A percentile compares a stretch with the other conserved stretches of the same genome.
phyloP scores from a whole-genome alignment of 2,329 filamentous ascomycete genomes.

The Stagonosporopsis cucurbitacearum region DNA sequence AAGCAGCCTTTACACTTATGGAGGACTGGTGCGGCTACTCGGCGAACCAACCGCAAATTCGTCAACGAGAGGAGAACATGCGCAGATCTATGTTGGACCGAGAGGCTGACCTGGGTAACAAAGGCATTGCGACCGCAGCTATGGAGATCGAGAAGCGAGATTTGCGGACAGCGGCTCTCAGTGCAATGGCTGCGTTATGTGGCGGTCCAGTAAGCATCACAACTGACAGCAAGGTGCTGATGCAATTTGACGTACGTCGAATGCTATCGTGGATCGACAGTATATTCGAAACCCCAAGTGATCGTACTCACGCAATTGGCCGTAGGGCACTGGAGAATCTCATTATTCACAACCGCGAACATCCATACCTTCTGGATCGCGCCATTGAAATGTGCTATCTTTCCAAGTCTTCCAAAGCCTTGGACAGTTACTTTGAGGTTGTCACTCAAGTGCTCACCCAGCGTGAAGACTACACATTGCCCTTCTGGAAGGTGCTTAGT shows the following conservation, averaged over 20 bases:
- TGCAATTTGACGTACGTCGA: slow-evolving; percentile 89
- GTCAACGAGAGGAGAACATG: slow-evolving; percentile 84
- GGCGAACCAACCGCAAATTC: slow-evolving; percentile 83
- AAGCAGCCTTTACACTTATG: slow-evolving; percentile 95
- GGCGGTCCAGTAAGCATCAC: slow-evolving; percentile 82
- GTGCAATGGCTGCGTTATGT: slow-evolving; percentile 93
- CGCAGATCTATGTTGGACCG: slow-evolving; percentile 82
- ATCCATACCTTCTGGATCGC: slow-evolving; percentile 83
- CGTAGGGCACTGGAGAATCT: slow-evolving; percentile 87
- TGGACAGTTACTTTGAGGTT: slow-evolving; percentile 95
- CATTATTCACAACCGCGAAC: slow-evolving; percentile 87
- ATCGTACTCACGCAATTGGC: slow-evolving; percentile 90
- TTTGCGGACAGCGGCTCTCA: slow-evolving; percentile 85
- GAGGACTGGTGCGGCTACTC: slow-evolving; percentile 99
- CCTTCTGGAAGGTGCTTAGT: slow-evolving; percentile 89
- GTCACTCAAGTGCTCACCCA: slow-evolving; percentile 86
- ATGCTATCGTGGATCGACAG: slow-evolving; percentile 96
- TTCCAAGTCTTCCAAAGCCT: slow-evolving; percentile 77
- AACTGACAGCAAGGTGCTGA: slow-evolving; percentile 83
- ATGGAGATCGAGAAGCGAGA: slow-evolving; percentile 98
- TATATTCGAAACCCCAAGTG: slow-evolving; percentile 90
- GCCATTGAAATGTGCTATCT: slow-evolving; percentile 92
- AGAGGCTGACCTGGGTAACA: slow-evolving; percentile 73
- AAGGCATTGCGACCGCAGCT: slow-evolving; percentile 80
- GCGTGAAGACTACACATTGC: slow-evolving; percentile 78